phyloP scores from a whole-genome alignment of 306 rosid species.

The Malus orientalis region DNA sequence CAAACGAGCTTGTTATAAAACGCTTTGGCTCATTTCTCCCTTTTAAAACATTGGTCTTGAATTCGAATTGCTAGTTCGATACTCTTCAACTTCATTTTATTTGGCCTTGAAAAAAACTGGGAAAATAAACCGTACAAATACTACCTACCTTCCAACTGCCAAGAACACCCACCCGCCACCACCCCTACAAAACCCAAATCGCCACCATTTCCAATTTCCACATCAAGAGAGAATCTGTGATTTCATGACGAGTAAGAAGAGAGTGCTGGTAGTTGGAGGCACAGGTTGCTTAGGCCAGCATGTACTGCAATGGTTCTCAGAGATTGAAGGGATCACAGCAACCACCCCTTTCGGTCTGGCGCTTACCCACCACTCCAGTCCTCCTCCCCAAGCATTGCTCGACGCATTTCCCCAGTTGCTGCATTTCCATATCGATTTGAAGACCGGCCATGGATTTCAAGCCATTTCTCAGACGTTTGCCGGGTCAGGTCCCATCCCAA shows the following conservation, averaged over 20 bases:
- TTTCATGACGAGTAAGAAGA: constrained; percentile 34
- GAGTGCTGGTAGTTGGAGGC: constrained; percentile 79
- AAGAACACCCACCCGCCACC: background rate
- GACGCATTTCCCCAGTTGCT: constrained; percentile 41
- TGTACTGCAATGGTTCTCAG: constrained; percentile 45
- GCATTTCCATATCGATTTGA: constrained; percentile 62
- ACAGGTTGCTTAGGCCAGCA: constrained; percentile 95
- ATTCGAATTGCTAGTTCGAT: no score
- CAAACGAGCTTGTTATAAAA: no score
- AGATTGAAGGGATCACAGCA: constrained; percentile 12
- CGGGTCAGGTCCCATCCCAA: constrained; percentile 37
- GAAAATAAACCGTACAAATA: background rate
- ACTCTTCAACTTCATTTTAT: no score
- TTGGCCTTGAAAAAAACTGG: background rate
- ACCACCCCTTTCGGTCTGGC: constrained; percentile 44
- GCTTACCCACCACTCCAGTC: constrained; percentile 54
- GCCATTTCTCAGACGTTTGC: constrained; percentile 51
- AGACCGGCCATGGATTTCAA: constrained; percentile 67
- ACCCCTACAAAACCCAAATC: background rate
- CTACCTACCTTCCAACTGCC: background rate
- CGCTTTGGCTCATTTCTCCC: no score
- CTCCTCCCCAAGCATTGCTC: constrained; percentile 44
- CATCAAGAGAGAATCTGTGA: background rate
- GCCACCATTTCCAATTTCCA: background rate
- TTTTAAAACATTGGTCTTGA: no score